Evolutionary conservation across 805 yeast species (phyloP).

Genomic region (Kazachstania africana): DNA sequence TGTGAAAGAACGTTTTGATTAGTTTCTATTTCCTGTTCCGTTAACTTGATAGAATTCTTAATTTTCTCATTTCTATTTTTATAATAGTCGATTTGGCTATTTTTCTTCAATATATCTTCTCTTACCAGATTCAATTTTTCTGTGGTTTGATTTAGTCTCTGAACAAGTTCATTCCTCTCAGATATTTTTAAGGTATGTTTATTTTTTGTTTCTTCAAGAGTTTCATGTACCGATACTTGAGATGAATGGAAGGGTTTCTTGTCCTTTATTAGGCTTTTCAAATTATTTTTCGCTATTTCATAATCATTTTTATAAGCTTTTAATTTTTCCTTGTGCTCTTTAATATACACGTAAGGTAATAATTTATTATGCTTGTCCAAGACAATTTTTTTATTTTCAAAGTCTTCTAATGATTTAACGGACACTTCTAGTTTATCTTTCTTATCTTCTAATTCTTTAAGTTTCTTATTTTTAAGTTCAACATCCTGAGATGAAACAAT

Average conservation of each 20-base stretch:
- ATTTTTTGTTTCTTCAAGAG: slow-evolving; percentile 22
- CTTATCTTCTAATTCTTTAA: slow-evolving; percentile 25
- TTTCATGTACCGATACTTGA: slow-evolving; percentile 20
- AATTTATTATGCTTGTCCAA: slow-evolving; percentile 37
- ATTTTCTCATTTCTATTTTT: slow-evolving; percentile 13
- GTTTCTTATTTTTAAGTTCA: slow-evolving; percentile 19
- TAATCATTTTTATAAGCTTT: slow-evolving; percentile 18
- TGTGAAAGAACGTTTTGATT: slow-evolving; percentile 4
- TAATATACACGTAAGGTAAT: slow-evolving; percentile 37
- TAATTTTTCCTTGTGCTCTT: slow-evolving; percentile 27
- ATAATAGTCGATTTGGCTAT: slow-evolving; percentile 12
- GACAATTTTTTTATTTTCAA: slow-evolving; percentile 34
- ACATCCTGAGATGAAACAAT: slow-evolving; percentile 28
- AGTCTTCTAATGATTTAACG: slow-evolving; percentile 37
- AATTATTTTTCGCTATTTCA: slow-evolving; percentile 20
- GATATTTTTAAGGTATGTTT: slow-evolving; percentile 5
- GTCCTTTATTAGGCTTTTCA: slow-evolving; percentile 13
- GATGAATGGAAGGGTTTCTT: slow-evolving; percentile 19
- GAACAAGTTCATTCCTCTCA: slow-evolving; percentile 3
- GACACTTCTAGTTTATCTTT: slow-evolving; percentile 34
- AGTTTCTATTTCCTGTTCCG: slow-evolving; percentile 5
- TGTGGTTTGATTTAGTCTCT: slow-evolving; percentile 1
- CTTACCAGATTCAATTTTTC: slow-evolving; percentile 10
- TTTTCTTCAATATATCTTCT: slow-evolving; percentile 9
- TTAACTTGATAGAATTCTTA: slow-evolving; percentile 6